Base-by-base conservation (phyloP, 306 rosid genomes). In the Quercus wislizeni region DNA sequence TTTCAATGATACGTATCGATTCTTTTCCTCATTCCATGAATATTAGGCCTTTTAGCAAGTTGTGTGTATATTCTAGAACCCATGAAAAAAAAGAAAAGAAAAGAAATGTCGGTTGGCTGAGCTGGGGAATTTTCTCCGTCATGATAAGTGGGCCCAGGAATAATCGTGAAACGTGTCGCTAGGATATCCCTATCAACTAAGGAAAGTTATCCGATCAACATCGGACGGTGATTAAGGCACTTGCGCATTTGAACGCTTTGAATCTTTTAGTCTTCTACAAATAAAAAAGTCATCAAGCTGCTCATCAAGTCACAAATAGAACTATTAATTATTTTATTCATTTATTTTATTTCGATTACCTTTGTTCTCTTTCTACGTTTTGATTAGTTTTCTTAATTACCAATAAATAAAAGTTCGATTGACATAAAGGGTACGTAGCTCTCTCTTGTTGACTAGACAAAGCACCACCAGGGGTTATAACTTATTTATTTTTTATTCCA, bases 41-140 rank as follows among this genome's bases (percentile, higher is more conserved):
- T 30, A 30, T 30, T 30, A 30, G 31, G 31, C 31, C 4, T 30
- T 30, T 30, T 30, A 30, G 31, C 31, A 30, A 3, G 86, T 67
- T 4, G n/a, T 3, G 25, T 12, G 27, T 33, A 33, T 67, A 33
- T 67, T 35, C 72, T 30, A 7, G 58, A 52, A 61, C 8, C n/a
- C 41, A 35, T 6, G 2, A 35, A 35, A 35, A 33, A 33, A 1
- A 0, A 5, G 1, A 4, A 28, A 23, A 17, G 19, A 72, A 72
- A 38, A 72, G 65, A 38, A 33, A 65, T 30, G 79, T 71, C 71
- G 84, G 80, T 64, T 55, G 76, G 54, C 67, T 76, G 83, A 82
- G 88, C 68, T 30, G 88, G 91, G 86, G 90, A 55, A 80, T 86
- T 71, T 87, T 79, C 86, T 67, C 33, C 10, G 57, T 74, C 78